A percentile compares a stretch with the other conserved stretches of the same genome.
Conservation (phyloP, 805 yeast species). For the Brettanomyces bruxellensis region DNA sequence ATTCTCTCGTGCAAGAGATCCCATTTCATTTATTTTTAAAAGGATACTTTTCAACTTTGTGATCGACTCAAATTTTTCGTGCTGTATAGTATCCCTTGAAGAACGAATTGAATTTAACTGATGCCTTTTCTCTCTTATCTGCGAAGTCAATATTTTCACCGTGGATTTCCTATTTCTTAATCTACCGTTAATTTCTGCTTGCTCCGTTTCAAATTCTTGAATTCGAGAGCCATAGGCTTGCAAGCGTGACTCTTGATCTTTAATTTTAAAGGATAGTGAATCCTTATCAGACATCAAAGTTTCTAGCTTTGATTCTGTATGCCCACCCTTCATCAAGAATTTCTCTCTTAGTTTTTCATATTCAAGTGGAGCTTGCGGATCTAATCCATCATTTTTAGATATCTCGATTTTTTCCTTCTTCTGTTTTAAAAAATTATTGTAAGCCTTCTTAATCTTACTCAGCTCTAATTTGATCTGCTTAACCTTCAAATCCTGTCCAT, state of each 20-base stretch:
- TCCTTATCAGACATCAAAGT: conserved; percentile 35
- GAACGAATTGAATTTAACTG: conserved; percentile 23
- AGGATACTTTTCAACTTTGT: conserved; percentile 53
- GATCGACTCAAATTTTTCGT: conserved; percentile 53
- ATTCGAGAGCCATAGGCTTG: conserved; percentile 28
- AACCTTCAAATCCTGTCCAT: conserved; percentile 38
- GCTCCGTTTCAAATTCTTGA: conserved; percentile 25
- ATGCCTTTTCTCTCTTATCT: conserved; percentile 19
- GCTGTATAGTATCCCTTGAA: conserved; percentile 27
- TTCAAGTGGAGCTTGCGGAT: conserved; percentile 42
- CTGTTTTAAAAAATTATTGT: conserved; percentile 10
- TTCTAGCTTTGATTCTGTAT: conserved; percentile 42
- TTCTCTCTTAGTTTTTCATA: conserved; percentile 50
- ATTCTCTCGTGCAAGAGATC: conserved; percentile 70
- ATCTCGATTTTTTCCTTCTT: conserved; percentile 7
- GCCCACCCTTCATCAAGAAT: conserved; percentile 49
- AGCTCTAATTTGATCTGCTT: conserved; percentile 38
- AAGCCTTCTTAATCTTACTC: conserved; percentile 19
- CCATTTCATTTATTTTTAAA: conserved; percentile 56
- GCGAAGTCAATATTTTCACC: conserved; percentile 18
- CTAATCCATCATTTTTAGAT: conserved; percentile 19
- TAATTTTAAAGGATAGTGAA: conserved; percentile 22
- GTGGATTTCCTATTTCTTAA: conserved; percentile 19
- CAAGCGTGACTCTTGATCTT: conserved; percentile 22
- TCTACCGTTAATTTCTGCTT: conserved; percentile 21